Percentiles rank a stretch among this genome's conserved stretches.
phyloP scores from a whole-genome alignment of 2,329 filamentous ascomycete genomes.

The Phaeosphaeria sp. region DNA sequence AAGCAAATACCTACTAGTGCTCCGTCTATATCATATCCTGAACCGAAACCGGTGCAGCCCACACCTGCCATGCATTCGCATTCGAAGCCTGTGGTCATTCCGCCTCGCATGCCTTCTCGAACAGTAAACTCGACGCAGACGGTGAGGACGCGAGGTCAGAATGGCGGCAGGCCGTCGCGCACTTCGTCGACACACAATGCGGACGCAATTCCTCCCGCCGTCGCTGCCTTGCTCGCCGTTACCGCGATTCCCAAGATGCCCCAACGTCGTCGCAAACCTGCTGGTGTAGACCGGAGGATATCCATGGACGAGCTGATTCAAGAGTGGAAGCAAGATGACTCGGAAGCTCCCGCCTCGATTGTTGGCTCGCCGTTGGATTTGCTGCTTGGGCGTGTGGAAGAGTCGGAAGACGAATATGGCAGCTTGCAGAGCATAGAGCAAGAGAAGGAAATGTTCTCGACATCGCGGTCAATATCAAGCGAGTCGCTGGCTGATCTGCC shows the following conservation, averaged over 20 bases:
- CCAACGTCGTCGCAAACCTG: conserved; percentile 50
- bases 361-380: conserved; percentile 60
- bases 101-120: conserved; percentile 42
- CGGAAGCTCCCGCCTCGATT: conserved; percentile 46
- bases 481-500: conserved; percentile 62
- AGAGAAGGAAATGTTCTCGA: conserved; percentile 45
- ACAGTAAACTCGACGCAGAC: conserved; percentile 39
- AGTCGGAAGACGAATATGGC: conserved; percentile 48
- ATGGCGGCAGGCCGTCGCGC: conserved; percentile 36
- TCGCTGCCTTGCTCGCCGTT: conserved; percentile 65
- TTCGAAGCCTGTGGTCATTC: conserved; percentile 53
- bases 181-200: conserved; percentile 46
- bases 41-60: conserved; percentile 16
- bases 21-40: conserved; percentile 9
- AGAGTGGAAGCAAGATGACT: conserved; percentile 59
- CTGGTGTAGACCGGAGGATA: conserved; percentile 50
- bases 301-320: conserved; percentile 66
- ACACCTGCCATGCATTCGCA: conserved; percentile 36
- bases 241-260: conserved; percentile 65
- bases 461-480: conserved; percentile 60
- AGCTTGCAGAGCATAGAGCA: conserved; percentile 55
- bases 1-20: conserved; percentile 13
- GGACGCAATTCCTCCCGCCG: conserved; percentile 59
- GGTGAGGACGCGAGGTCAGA: conserved; percentile 39
- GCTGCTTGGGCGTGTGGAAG: conserved; percentile 62